Base-by-base conservation (phyloP, 305 asterid genomes). In the Fraxinus angustifolia region DNA sequence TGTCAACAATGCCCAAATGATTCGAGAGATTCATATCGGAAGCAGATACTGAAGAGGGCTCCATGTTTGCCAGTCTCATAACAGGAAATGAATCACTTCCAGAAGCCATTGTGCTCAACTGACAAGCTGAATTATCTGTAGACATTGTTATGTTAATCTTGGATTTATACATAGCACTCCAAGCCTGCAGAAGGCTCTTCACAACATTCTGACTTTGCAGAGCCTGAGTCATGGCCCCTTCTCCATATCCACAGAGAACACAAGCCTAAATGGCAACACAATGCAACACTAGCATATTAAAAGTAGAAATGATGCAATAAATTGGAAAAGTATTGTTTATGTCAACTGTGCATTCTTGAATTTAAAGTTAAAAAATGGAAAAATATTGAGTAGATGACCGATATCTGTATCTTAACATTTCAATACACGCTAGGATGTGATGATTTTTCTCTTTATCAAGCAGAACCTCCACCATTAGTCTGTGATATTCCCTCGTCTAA, bases 201-300 rank as follows among this genome's bases (percentile, higher is more conserved):
- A 85, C 87, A 70, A 72, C 34, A 40, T 82, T 80, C 38, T 26
- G 79, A 85, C 85, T 82, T 48, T 68, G 67, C 11, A 78, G 79
- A 42, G 87, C 87, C 71, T 58, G 83, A 82, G 87, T 85, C 87
- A 85, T 85, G 80, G 85, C 85, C 50, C 87, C 87, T 8, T 83
- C 87, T 75, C 83, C 87, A 82, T 85, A 82, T 17, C 87, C 87
- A 79, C 87, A 85, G 14, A 85, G 83, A 78, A 85, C 87, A 71
- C 87, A 85, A 26, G 73, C 87, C 87, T 85, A 76, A 78, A 67
- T 53, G 38, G 62, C 85, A 75, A 23, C 71, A 79, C 12, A 62
- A 17, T 34, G 65, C 30, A 23, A 81, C 17, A 73, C 77, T 53
- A 50, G 73, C 45, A n/a, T 23, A 77, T 71, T 23, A 28, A 58